These are phyloP conservation scores for Solanum ahanhuiri DNA, from an alignment of 257 asterid species.

Conservation along the genomic window DNA sequence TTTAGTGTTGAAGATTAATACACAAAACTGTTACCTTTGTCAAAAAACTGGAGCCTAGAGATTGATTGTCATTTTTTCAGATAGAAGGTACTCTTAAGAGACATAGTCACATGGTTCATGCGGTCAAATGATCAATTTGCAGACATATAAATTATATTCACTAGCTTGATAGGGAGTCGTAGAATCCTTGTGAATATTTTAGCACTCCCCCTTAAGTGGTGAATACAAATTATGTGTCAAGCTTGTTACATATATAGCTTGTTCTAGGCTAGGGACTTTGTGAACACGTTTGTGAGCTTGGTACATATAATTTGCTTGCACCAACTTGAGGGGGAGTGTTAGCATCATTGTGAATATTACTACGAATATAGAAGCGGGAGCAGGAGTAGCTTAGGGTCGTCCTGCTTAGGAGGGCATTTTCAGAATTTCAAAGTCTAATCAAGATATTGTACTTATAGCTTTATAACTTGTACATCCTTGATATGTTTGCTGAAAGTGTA, in stretches of 20 bases:
- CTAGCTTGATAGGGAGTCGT: background rate
- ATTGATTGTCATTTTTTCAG: background rate
- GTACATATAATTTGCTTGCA: background rate
- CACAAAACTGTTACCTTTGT: too few species aligned
- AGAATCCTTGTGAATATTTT: background rate
- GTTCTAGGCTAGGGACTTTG: background rate
- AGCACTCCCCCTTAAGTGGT: background rate
- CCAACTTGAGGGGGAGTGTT: background rate
- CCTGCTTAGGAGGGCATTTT: background rate
- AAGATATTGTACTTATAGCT: background rate
- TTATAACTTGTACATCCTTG: background rate
- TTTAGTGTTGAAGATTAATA: too few species aligned
- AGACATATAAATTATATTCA: background rate
- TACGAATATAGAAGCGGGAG: background rate
- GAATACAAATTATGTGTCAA: background rate
- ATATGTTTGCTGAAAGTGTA: background rate
- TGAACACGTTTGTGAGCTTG: background rate
- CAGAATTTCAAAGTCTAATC: background rate
- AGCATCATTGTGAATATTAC: background rate
- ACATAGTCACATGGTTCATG: background rate
- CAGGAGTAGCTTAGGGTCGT: background rate
- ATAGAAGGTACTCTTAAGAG: background rate
- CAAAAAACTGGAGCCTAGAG: background rate
- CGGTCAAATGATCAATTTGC: background rate
- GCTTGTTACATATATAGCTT: background rate